Conservation (phyloP, 805 yeast genomes). For the Starmerella tilneyi region DNA sequence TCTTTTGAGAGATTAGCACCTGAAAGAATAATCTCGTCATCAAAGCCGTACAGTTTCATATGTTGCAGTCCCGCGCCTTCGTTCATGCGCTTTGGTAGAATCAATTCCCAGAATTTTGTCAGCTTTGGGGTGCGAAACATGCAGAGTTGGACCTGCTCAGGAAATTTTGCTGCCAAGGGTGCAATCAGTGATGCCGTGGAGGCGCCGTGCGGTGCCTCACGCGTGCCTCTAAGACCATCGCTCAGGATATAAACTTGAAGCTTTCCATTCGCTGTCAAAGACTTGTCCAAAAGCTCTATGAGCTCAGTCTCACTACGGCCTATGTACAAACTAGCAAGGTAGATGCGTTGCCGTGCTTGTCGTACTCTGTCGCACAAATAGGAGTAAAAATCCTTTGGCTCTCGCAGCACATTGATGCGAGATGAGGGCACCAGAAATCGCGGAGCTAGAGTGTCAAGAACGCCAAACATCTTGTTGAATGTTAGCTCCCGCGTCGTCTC, state of each 20-base stretch:
- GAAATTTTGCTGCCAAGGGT: constrained; percentile 49
- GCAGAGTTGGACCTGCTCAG: constrained; percentile 60
- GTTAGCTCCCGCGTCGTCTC: not conserved
- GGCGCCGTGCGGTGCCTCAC: constrained; percentile 68
- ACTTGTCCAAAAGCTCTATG: constrained; percentile 48
- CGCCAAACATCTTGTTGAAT: not conserved
- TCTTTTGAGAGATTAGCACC: constrained; percentile 91
- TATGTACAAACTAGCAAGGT: constrained; percentile 74
- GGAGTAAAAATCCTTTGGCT: constrained; percentile 63
- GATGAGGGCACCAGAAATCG: constrained; percentile 22
- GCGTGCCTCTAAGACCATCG: constrained; percentile 84
- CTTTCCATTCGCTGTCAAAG: constrained; percentile 48
- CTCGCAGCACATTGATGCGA: constrained; percentile 17
- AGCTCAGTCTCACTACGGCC: constrained; percentile 77
- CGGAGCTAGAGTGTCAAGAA: constrained; percentile 23
- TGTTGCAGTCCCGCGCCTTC: constrained; percentile 92
- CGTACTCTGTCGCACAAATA: constrained; percentile 50
- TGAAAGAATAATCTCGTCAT: constrained; percentile 71
- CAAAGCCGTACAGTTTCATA: constrained; percentile 94
- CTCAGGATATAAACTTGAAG: constrained; percentile 63
- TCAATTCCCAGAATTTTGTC: constrained; percentile 49
- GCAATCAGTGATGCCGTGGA: constrained; percentile 71
- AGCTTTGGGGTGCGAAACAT: constrained; percentile 86
- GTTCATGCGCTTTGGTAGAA: constrained; percentile 74
- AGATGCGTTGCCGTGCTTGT: constrained; percentile 54